These are phyloP conservation scores for Brassica juncea DNA, from an alignment of 345 rosid genomes.

Conservation along the genomic window DNA sequence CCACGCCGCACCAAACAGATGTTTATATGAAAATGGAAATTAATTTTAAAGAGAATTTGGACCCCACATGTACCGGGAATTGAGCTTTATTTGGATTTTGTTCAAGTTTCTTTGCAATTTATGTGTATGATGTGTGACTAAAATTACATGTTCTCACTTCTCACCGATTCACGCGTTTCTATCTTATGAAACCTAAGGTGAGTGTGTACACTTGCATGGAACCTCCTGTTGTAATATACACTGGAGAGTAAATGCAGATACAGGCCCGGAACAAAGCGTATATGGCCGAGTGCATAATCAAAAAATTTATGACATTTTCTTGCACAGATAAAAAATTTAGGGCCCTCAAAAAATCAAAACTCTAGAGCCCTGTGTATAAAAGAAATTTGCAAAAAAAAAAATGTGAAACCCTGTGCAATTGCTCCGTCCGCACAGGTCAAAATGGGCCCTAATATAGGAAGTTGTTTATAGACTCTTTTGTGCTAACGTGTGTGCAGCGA, in stretches of 20 bases:
- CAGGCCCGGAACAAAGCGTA: no score
- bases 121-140: background rate
- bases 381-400: no score
- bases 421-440: no score
- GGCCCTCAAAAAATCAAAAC: no score
- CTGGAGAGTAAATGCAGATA: background rate
- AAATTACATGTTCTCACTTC: background rate
- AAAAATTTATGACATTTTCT: no score
- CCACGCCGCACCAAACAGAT: constrained; percentile 4
- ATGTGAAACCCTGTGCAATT: no score
- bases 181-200: background rate
- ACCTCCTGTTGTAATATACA: no score
- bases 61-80: constrained; percentile 24
- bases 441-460: no score
- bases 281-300: no score
- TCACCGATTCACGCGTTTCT: constrained; percentile 24
- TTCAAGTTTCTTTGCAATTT: background rate
- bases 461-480: background rate
- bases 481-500: background rate
- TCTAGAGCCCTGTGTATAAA: no score
- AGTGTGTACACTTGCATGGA: background rate
- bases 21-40: background rate
- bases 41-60: constrained; percentile 6
- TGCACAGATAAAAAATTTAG: no score
- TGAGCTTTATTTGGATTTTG: background rate